These are phyloP conservation scores for Neocucurbitaria cava DNA, from an alignment of 2,329 filamentous ascomycete genomes.

Conservation along the genomic window DNA sequence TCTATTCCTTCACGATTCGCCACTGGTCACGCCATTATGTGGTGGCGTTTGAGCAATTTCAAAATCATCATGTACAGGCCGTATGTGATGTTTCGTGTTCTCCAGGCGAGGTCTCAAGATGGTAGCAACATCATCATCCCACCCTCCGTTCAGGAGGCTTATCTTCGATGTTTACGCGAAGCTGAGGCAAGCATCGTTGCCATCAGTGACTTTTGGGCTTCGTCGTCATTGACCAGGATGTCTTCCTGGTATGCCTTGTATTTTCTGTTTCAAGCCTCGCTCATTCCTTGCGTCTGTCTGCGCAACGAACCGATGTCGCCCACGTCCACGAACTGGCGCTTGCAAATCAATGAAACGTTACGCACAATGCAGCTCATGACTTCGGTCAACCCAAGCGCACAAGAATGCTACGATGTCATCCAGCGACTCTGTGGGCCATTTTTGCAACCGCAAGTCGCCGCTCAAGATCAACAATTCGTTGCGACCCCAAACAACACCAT, in stretches of 20 bases:
- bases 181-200: conserved; percentile 51
- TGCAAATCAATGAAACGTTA: conserved; percentile 51
- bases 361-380: conserved; percentile 48
- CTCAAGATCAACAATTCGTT: conserved; percentile 3
- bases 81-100: conserved; percentile 53
- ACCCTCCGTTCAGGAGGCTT: conserved; percentile 30
- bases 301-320: conserved; percentile 52
- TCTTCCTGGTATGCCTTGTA: conserved; percentile 55
- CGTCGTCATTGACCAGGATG: conserved; percentile 49
- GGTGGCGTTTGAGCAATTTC: conserved; percentile 55
- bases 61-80: conserved; percentile 59
- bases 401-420: conserved; percentile 54
- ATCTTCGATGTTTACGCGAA: conserved; percentile 51
- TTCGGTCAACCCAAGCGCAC: conserved; percentile 50
- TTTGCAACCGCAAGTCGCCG: conserved; percentile 4
- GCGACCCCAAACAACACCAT: conserved; percentile 5
- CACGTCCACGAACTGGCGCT: conserved; percentile 50
- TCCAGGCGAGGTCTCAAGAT: conserved; percentile 24
- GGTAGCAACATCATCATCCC: conserved; percentile 19
- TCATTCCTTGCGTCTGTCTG: conserved; percentile 58
- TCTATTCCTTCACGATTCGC: conserved; percentile 47
- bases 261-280: conserved; percentile 58
- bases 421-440: conserved; percentile 49
- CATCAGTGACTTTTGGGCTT: conserved; percentile 51
- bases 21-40: conserved; percentile 53